Base-by-base conservation (phyloP, 129 eudicot species). In the Gnaphalium uliginosum region DNA sequence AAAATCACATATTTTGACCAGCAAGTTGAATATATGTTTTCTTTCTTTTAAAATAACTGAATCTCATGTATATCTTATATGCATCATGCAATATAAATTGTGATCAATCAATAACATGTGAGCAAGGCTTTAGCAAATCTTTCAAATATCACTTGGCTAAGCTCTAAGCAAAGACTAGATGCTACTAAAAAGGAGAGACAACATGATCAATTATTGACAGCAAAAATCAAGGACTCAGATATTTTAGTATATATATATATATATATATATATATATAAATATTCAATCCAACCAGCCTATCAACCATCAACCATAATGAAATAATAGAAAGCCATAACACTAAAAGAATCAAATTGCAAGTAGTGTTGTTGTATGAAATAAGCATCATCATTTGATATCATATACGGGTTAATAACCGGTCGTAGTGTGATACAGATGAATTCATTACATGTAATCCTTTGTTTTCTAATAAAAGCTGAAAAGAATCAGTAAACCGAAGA, bases 101-200 rank as follows among this genome's bases (percentile, higher is more conserved):
- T 39, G 9, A 39, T 39, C 14, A 8, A 74, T 61, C 78, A 18
- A 60, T 21, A 65, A 65, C 80, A 66, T 53, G 73, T 33, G 73
- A 76, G 13, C 46, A 9, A 9, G 46, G 15, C 46, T 39, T 30
- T 39, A 39, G 46, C 14, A 39, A 39, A 39, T 37, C 46, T 39
- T 39, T 39, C 43, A 37, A 37, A 37, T 8, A 37, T 37, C 43
- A 53, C 41, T 72, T 70, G 82, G 58, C 25, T 72, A 63, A 72
- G 29, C 68, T 74, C 62, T 74, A 80, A 76, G 74, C 61, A 67
- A 74, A 61, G 54, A 77, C 72, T 24, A 63, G 68, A 69, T 81
- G 77, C 67, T 74, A 60, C 23, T 5, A 69, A 41, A 41, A 69
- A 66, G 73, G 80, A 60, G 63, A 76, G 53, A 64, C 71, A 75